Percentiles rank a stretch among this genome's conserved stretches.
Conservation (phyloP, 2,329 filamentous ascomycete genomes). For the Dendrostoma leiphaemia region DNA sequence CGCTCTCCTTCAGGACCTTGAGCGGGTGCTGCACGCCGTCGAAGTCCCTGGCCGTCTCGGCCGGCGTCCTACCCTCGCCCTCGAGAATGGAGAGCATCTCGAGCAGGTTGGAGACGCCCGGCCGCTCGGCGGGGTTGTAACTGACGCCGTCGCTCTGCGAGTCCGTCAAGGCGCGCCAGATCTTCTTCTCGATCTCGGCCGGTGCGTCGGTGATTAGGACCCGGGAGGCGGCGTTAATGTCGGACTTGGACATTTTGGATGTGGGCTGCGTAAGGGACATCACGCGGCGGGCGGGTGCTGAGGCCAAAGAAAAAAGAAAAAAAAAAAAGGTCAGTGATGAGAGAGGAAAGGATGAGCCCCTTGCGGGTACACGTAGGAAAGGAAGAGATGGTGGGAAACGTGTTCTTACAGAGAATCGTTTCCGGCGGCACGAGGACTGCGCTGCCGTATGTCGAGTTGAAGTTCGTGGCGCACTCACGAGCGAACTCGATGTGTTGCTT, state of each 20-base stretch:
- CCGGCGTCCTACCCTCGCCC: conserved; percentile 34
- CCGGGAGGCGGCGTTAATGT: conserved; percentile 66
- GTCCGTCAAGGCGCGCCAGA: conserved; percentile 77
- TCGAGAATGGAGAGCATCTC: conserved; percentile 71
- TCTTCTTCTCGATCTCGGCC: conserved; percentile 64
- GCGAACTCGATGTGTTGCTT: conserved; percentile 91
- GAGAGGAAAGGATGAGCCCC: too few relatives aligned
- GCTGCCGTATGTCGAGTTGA: conserved; percentile 71
- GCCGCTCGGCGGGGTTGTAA: conserved; percentile 68
- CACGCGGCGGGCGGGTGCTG: conserved; percentile 76
- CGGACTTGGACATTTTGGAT: conserved; percentile 94
- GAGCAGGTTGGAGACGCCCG: conserved; percentile 85
- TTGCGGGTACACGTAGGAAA: too few relatives aligned
- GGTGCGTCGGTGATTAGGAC: conserved; percentile 78
- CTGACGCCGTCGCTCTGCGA: conserved; percentile 56
- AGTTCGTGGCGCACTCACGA: conserved; percentile 79
- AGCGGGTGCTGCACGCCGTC: conserved; percentile 32
- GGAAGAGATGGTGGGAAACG: conserved; percentile 16
- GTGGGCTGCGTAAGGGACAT: conserved; percentile 82
- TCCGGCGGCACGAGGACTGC: conserved; percentile 63
- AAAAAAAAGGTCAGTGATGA: background rate
- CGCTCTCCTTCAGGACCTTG: conserved; percentile 46
- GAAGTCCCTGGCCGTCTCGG: conserved; percentile 38
- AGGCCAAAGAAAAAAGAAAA: conserved; percentile 7
- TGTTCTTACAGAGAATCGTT: conserved; percentile 74